Evolutionary conservation across 768 basidiomycete species (phyloP).

Genomic region (Tricholoma sp.): DNA sequence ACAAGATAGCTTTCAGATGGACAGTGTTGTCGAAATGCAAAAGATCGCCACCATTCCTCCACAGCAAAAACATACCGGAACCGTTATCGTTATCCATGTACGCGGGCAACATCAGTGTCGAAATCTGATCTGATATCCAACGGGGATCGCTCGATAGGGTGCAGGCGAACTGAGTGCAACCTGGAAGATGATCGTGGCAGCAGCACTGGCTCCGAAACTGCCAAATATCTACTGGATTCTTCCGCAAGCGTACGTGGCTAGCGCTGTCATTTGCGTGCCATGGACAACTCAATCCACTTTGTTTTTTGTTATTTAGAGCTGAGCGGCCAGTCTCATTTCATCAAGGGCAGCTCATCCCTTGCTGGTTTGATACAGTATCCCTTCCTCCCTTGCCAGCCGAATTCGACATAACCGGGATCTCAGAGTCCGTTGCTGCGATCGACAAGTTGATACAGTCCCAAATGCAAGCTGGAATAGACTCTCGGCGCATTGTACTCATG

Average conservation of each 20-base stretch:
- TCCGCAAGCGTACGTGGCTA: constrained; percentile 35
- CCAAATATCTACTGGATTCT: constrained; percentile 37
- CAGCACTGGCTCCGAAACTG: constrained; percentile 28
- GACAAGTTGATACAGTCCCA: constrained; percentile 33
- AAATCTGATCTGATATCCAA: neutral
- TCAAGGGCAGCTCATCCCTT: constrained; percentile 24
- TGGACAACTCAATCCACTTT: constrained; percentile 5
- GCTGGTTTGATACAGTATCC: constrained; percentile 40
- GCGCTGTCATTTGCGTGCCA: neutral
- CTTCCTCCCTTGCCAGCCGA: constrained; percentile 32
- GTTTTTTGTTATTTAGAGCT: constrained; percentile 13
- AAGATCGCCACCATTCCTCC: constrained; percentile 16
- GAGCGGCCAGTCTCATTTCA: constrained; percentile 24
- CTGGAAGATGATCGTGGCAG: constrained; percentile 29
- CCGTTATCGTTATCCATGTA: constrained; percentile 71
- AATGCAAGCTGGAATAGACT: constrained; percentile 30
- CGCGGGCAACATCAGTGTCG: constrained; percentile 12
- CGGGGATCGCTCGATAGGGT: constrained; percentile 21
- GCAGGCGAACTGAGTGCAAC: constrained; percentile 32
- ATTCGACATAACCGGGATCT: constrained; percentile 29
- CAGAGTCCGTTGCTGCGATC: constrained; percentile 28
- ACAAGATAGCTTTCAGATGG: constrained; percentile 4
- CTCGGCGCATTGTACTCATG: constrained; percentile 32
- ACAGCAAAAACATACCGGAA: constrained; percentile 48
- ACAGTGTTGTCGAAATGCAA: constrained; percentile 5